Conservation (phyloP, 2,329 filamentous ascomycete species). For the Monosporascus sp. region DNA sequence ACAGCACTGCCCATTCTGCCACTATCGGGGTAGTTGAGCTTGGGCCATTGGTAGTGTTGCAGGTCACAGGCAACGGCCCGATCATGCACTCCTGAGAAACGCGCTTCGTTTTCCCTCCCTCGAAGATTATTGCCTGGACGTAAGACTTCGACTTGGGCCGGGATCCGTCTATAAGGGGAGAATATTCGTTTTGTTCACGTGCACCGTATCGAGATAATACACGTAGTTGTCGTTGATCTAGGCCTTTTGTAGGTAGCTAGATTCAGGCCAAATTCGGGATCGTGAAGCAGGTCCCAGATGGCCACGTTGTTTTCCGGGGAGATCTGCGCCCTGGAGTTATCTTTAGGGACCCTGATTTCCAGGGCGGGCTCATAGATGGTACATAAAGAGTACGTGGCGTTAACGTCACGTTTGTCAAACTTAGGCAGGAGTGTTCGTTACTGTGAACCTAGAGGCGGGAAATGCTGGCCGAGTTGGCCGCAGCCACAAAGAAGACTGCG, state of each 20-base stretch:
- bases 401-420: background rate
- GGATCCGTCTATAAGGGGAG: conserved; percentile 36
- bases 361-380: conserved; percentile 13
- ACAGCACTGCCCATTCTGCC: conserved; percentile 33
- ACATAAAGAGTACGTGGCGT: conserved; percentile 6
- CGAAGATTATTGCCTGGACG: conserved; percentile 41
- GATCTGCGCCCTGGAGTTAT: conserved; percentile 37
- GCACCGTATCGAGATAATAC: conserved; percentile 41
- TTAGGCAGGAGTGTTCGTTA: conserved; percentile 5
- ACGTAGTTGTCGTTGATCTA: conserved; percentile 40
- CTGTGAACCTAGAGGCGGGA: conserved; percentile 5
- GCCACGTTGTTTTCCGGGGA: conserved; percentile 35
- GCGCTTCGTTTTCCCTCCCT: conserved; percentile 36
- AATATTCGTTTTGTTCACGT: conserved; percentile 42
- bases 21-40: conserved; percentile 39
- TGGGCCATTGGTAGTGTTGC: conserved; percentile 31
- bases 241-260: conserved; percentile 34
- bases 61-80: conserved; percentile 40
- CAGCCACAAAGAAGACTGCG: background rate
- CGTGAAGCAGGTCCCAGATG: conserved; percentile 38
- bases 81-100: conserved; percentile 44
- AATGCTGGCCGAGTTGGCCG: background rate
- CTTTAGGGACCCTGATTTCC: conserved; percentile 30
- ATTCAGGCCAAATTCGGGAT: conserved; percentile 36
- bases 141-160: conserved; percentile 32